phyloP scores from a whole-genome alignment of 495 filamentous ascomycete genomes.

The Collariella sp. region DNA sequence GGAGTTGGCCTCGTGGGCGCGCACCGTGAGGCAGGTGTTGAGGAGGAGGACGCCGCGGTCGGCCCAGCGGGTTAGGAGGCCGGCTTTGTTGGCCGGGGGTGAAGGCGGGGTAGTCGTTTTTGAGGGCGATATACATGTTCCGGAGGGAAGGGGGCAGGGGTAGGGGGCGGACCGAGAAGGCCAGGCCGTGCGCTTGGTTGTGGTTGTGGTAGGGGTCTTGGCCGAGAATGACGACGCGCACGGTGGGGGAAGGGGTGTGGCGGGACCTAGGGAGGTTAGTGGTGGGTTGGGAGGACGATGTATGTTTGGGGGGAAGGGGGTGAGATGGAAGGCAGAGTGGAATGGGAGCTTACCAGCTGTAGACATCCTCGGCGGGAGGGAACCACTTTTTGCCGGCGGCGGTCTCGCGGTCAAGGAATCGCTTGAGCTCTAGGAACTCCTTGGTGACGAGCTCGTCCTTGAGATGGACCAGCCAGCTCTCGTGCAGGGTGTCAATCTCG shows the following conservation, averaged over 20 bases:
- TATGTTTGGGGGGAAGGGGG: neutral
- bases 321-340: neutral
- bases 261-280: slow-evolving; percentile 55
- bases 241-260: slow-evolving; percentile 75
- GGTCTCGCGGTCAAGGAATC: slow-evolving; percentile 73
- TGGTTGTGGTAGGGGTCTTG: slow-evolving; percentile 95
- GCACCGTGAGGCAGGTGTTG: slow-evolving; percentile 88
- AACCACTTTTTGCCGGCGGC: slow-evolving; percentile 67
- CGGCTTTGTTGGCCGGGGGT: slow-evolving; percentile 62
- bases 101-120: slow-evolving; percentile 82
- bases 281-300: neutral
- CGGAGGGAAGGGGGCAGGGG: slow-evolving; percentile 74
- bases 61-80: slow-evolving; percentile 86
- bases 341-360: slow-evolving; percentile 62
- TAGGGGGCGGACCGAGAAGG: slow-evolving; percentile 92
- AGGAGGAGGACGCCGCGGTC: slow-evolving; percentile 83
- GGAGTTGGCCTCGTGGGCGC: slow-evolving; percentile 73
- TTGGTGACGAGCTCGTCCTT: slow-evolving; percentile 70
- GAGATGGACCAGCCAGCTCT: slow-evolving; percentile 79
- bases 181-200: slow-evolving; percentile 93
- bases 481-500: slow-evolving; percentile 85
- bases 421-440: slow-evolving; percentile 79
- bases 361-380: slow-evolving; percentile 81
- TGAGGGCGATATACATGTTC: slow-evolving; percentile 84
- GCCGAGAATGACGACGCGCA: slow-evolving; percentile 84